These are phyloP conservation scores for Ziziphus jujuba DNA, from an alignment of 306 rosid species.

Conservation along the genomic window DNA sequence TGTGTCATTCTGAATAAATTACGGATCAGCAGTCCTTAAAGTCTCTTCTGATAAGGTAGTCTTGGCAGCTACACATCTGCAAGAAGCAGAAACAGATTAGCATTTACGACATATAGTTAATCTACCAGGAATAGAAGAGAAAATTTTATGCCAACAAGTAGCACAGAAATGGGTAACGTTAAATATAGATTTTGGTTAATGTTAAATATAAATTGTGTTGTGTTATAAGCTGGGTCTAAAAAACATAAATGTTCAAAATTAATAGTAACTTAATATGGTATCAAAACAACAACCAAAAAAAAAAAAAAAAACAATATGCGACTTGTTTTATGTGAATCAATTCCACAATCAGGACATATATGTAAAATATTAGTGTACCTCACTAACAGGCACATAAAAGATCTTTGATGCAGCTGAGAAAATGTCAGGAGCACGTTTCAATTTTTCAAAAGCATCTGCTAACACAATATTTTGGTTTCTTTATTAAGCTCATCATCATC, in stretches of 20 bases:
- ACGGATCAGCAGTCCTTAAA: constrained; percentile 65
- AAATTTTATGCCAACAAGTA: neutral
- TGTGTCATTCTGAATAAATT: constrained; percentile 74
- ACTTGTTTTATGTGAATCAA: too few relatives aligned
- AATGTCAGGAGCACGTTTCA: constrained; percentile 97
- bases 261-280: too few relatives aligned
- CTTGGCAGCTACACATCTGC: constrained; percentile 89
- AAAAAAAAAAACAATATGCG: too few relatives aligned
- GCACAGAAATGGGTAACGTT: neutral
- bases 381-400: constrained; percentile 64
- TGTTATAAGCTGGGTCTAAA: too few relatives aligned
- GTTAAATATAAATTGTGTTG: too few relatives aligned
- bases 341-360: too few relatives aligned
- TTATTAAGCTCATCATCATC: too few relatives aligned
- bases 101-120: constrained; percentile 2
- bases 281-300: too few relatives aligned
- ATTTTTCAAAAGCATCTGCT: constrained; percentile 96
- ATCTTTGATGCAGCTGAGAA: constrained; percentile 84
- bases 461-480: too few relatives aligned
- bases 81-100: constrained; percentile 24
- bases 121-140: neutral
- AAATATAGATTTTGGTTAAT: neutral
- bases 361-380: constrained; percentile 44
- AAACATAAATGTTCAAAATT: too few relatives aligned
- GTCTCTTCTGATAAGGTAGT: constrained; percentile 81